A percentile compares a stretch with the other conserved stretches of the same genome.
Conservation (phyloP, 139 green algal species). For the Cymbomonas tetramitiformis region DNA sequence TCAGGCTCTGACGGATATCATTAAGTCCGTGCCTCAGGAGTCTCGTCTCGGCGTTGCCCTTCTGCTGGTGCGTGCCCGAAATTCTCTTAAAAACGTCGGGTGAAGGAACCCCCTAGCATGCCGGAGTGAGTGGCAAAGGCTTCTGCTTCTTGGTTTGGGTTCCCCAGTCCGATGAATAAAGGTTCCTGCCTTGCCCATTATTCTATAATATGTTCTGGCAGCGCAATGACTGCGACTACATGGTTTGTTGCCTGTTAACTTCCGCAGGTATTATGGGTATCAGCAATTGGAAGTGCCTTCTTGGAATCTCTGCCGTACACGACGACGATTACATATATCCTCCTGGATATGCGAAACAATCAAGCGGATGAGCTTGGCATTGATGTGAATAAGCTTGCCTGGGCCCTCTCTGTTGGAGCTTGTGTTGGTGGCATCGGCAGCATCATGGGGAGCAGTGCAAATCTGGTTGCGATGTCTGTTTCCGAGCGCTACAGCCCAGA, state of each 20-base stretch:
- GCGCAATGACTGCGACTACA: too few species aligned
- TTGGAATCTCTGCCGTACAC: conserved; percentile 39
- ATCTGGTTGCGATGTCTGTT: too few species aligned
- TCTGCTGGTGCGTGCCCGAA: conserved; percentile 27
- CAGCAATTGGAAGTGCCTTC: conserved; percentile 22
- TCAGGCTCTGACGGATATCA: conserved; percentile 14
- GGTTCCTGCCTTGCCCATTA: too few species aligned
- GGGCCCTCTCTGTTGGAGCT: conserved; percentile 16
- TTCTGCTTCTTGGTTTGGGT: too few species aligned
- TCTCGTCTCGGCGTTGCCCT: conserved; percentile 22
- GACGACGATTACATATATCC: conserved; percentile 32
- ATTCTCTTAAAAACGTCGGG: too few species aligned
- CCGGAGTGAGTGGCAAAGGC: too few species aligned
- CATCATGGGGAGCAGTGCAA: conserved; percentile 19
- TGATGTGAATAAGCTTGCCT: conserved; percentile 9
- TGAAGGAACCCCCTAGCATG: too few species aligned
- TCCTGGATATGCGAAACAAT: conserved; percentile 24
- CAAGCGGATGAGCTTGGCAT: conserved; percentile 11
- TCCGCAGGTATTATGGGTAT: too few species aligned
- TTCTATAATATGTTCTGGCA: too few species aligned
- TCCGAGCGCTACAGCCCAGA: too few species aligned
- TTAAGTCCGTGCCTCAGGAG: conserved; percentile 13
- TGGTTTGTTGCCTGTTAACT: too few species aligned
- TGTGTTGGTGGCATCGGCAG: conserved; percentile 16
- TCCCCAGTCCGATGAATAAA: too few species aligned